Conservation (phyloP, 495 filamentous ascomycete species). For the Aspergillus biplanus region DNA sequence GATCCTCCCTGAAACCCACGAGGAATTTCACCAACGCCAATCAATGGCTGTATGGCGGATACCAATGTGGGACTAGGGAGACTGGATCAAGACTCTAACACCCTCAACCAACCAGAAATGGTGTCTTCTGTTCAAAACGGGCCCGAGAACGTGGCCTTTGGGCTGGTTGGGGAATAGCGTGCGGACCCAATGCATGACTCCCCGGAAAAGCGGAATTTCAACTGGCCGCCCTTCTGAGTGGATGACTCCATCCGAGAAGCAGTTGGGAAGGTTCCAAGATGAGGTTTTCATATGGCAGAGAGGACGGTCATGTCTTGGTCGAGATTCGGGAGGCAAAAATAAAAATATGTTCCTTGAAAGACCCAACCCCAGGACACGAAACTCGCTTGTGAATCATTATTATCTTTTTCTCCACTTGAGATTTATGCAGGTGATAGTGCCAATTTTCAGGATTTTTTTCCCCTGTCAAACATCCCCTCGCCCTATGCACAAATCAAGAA, state of each 20-base stretch:
- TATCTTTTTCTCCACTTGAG: not conserved
- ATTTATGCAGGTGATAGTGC: not conserved
- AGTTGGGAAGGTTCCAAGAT: not conserved
- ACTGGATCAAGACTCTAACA: not conserved
- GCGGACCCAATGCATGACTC: not conserved
- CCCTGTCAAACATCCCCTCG: not conserved
- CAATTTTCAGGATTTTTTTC: not conserved
- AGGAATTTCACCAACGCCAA: conserved; percentile 19
- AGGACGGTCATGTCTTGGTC: not conserved
- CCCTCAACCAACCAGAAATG: not conserved
- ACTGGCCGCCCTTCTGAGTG: not conserved
- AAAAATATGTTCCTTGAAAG: not conserved
- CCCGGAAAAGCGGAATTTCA: not conserved
- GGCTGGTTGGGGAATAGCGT: not conserved
- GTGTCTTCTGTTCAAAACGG: conserved; percentile 2
- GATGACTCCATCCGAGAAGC: not conserved
- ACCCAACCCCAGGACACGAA: not conserved
- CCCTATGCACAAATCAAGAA: not conserved
- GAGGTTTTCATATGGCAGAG: not conserved
- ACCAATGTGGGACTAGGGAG: conserved; percentile 24
- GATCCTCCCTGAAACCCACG: conserved; percentile 1
- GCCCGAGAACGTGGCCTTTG: conserved; percentile 9
- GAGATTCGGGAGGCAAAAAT: not conserved
- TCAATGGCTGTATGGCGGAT: conserved; percentile 18
- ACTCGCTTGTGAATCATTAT: not conserved